Evolutionary conservation across 2,329 filamentous ascomycete genomes (phyloP).

Genomic region (Magnaporthiopsis poae): DNA sequence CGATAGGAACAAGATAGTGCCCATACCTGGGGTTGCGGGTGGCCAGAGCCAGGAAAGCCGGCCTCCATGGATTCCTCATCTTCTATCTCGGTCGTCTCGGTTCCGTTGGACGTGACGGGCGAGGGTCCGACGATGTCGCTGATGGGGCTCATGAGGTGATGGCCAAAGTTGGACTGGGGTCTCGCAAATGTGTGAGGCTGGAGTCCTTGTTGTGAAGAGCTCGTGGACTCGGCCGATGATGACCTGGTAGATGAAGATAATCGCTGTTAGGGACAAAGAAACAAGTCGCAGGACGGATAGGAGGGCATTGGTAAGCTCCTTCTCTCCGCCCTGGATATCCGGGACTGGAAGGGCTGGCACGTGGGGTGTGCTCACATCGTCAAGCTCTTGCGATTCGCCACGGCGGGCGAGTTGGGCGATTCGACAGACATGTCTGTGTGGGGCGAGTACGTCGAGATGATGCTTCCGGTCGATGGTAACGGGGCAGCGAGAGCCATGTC

Average conservation of each 20-base stretch:
- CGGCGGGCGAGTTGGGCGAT: constrained; percentile 41
- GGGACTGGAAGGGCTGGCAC: background rate
- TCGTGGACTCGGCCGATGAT: constrained; percentile 29
- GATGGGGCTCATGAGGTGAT: constrained; percentile 50
- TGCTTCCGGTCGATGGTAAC: constrained; percentile 50
- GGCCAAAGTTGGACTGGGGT: constrained; percentile 31
- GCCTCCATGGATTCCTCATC: constrained; percentile 43
- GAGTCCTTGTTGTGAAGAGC: constrained; percentile 28
- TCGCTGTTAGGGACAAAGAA: background rate
- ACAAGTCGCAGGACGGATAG: background rate
- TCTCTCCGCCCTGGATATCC: background rate
- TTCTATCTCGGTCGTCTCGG: constrained; percentile 74
- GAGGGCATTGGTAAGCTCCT: background rate
- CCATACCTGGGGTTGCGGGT: constrained; percentile 25
- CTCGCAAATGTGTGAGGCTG: constrained; percentile 42
- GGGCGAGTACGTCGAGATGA: constrained; percentile 38
- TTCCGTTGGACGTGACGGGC: constrained; percentile 76
- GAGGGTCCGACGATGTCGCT: constrained; percentile 69
- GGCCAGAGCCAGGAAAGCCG: background rate
- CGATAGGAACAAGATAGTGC: background rate
- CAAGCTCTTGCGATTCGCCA: constrained; percentile 36
- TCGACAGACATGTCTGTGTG: constrained; percentile 46
- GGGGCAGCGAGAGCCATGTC: constrained; percentile 54
- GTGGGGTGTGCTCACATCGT: constrained; percentile 35
- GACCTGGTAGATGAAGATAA: constrained; percentile 26